Conservation (phyloP, 495 filamentous ascomycete species). For the Letharia lupina region DNA sequence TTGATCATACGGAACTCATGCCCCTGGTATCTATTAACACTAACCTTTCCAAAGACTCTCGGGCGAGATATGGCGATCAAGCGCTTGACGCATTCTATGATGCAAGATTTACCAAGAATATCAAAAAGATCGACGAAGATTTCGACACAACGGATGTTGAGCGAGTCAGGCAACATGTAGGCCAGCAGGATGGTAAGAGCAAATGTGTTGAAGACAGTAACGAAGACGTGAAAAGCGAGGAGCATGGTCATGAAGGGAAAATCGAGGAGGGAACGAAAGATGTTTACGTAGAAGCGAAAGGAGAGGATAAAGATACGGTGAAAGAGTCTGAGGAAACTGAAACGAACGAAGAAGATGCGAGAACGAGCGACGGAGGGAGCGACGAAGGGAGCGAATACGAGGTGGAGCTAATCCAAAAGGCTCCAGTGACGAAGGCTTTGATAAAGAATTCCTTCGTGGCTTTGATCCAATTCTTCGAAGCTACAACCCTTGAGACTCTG, state of each 20-base stretch:
- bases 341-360: not conserved
- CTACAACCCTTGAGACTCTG: not conserved
- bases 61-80: not conserved
- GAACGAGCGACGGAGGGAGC: too few species aligned
- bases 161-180: not conserved
- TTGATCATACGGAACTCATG: conserved; percentile 13
- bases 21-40: conserved; percentile 5
- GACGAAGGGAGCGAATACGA: not conserved
- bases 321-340: too few species aligned
- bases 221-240: not conserved
- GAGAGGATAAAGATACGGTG: not conserved
- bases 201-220: not conserved
- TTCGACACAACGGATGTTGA: not conserved
- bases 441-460: not conserved
- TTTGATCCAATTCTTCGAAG: conserved; percentile 1
- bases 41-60: not conserved
- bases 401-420: not conserved
- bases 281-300: too few species aligned
- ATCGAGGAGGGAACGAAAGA: not conserved
- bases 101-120: not conserved
- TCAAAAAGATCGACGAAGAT: not conserved
- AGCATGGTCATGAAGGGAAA: not conserved
- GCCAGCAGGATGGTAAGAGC: not conserved
- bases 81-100: not conserved
- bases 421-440: not conserved